Base-by-base conservation (phyloP, 2,329 filamentous ascomycete genomes). In the Colletotrichum agaves region DNA sequence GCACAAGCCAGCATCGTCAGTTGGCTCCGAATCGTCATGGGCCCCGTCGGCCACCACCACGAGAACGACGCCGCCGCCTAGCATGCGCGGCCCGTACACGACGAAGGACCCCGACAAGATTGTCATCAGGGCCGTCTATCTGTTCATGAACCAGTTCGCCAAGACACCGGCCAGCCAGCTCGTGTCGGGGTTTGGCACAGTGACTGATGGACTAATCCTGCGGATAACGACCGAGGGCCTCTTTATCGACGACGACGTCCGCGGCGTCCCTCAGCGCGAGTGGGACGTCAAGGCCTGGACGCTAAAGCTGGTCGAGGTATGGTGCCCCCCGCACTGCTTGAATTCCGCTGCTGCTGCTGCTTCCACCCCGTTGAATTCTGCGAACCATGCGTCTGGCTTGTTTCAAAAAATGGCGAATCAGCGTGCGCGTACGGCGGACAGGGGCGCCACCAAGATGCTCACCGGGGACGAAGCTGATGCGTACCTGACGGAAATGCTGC, bases 221-320 rank as follows among this genome's bases (percentile, higher is more conserved):
- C 92, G 93, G 58, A 96, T 98, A 75, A 95, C 93, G 11, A 97
- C 93, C 1, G 95, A 97, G 78, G 96, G 96, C 17, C 86, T 98
- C 61, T 98, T 98, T 80, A 96, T 99, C 75, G 96, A 99, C 77
- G 96, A 99, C 78, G 96, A 98, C 78, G 88, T 98, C 59, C 90
- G 94, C 49, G 90, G 90, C 69, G 93, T 98, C 15, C 90, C 93
- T n/a, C 94, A 98, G 80, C 90, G 96, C 67, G 96, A 99, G 81
- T 99, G 96, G 96, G 96, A 99, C 78, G 90, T 98, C 76, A 98
- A 98, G 80, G 94, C 95, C 27, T 98, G 96, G 96, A 97, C 94
- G 47, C 87, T 99, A 80, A 98, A 97, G 81, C 83, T 91, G 71
- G 89, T 97, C 79, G 96, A 98, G 87, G 90, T 96, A 83, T 93